A percentile compares a stretch with the other conserved stretches of the same genome.
These are phyloP conservation scores for Salicornia ramosissima DNA, from an alignment of 148 eudicot species.

Conservation along the genomic window DNA sequence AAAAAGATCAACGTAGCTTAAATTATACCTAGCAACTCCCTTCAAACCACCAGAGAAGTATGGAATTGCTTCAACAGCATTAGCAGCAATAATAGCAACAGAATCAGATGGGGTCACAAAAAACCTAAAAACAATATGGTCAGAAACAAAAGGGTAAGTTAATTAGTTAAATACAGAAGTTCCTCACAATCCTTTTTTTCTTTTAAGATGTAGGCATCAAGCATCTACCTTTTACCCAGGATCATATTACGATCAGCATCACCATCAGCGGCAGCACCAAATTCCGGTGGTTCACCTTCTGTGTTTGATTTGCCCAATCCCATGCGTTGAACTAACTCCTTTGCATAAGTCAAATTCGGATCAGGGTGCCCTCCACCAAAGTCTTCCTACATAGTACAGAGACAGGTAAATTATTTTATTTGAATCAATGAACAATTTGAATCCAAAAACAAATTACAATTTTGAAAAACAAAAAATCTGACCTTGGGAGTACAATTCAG, in stretches of 20 bases:
- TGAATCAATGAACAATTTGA: background rate
- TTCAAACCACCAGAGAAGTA: slow-evolving; percentile 91
- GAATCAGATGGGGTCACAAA: slow-evolving; percentile 98
- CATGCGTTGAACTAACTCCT: slow-evolving; percentile 88
- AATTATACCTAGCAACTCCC: slow-evolving; percentile 86
- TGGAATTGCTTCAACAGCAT: slow-evolving; percentile 85
- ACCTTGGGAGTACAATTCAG: slow-evolving; percentile 92
- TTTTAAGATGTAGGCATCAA: slow-evolving; percentile 6
- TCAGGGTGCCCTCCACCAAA: slow-evolving; percentile 99
- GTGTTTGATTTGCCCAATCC: slow-evolving; percentile 71
- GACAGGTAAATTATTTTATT: background rate
- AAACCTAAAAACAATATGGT: slow-evolving; percentile 83
- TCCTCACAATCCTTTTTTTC: background rate
- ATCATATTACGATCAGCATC: slow-evolving; percentile 98
- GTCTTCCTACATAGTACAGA: slow-evolving; percentile 55
- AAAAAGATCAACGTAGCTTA: too few species aligned
- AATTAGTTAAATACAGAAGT: slow-evolving; percentile 11
- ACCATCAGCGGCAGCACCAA: slow-evolving; percentile 99
- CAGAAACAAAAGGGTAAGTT: slow-evolving; percentile 17
- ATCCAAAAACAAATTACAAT: background rate
- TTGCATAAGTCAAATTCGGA: slow-evolving; percentile 97
- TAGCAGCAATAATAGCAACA: slow-evolving; percentile 96
- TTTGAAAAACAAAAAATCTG: slow-evolving; percentile 13
- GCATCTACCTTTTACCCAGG: slow-evolving; percentile 78
- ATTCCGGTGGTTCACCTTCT: slow-evolving; percentile 75